Conservation (phyloP, 139 green algal genomes). For the Micractinium conductrix region DNA sequence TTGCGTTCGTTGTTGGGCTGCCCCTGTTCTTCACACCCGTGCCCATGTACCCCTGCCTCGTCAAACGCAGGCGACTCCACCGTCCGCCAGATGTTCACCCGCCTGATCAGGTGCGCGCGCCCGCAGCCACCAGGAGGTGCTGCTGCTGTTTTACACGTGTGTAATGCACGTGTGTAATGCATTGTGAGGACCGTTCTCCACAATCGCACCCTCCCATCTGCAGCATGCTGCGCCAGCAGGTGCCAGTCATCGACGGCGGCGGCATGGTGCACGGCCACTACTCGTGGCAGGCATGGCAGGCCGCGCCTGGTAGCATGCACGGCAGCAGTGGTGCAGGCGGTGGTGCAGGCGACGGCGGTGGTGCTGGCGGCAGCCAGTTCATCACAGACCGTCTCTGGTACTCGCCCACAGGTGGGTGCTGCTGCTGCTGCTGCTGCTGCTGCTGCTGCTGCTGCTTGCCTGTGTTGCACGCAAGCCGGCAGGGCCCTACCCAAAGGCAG, state of each 20-base stretch:
- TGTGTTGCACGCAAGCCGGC: too few relatives aligned
- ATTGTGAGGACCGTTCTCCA: too few relatives aligned
- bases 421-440: too few relatives aligned
- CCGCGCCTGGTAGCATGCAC: neutral
- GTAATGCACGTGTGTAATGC: too few relatives aligned
- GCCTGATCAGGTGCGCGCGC: slow-evolving; percentile 1
- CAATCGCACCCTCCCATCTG: neutral
- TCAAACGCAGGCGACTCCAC: neutral
- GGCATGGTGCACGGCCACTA: slow-evolving; percentile 9
- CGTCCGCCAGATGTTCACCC: neutral
- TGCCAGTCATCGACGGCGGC: neutral
- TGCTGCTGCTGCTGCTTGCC: too few relatives aligned
- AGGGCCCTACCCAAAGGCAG: too few relatives aligned
- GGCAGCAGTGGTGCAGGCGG: neutral
- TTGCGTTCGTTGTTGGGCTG: neutral
- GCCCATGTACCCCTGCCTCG: too few relatives aligned
- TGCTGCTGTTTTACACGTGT: too few relatives aligned
- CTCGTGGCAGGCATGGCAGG: neutral
- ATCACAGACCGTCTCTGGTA: neutral
- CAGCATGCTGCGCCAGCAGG: neutral
- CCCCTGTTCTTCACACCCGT: too few relatives aligned
- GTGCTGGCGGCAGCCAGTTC: neutral
- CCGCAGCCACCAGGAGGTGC: too few relatives aligned
- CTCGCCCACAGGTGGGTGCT: neutral
- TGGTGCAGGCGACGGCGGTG: too few relatives aligned